These are phyloP conservation scores for Mortierella sp. DNA, from an alignment of 371 early-diverging fungal genomes.

Conservation along the genomic window DNA sequence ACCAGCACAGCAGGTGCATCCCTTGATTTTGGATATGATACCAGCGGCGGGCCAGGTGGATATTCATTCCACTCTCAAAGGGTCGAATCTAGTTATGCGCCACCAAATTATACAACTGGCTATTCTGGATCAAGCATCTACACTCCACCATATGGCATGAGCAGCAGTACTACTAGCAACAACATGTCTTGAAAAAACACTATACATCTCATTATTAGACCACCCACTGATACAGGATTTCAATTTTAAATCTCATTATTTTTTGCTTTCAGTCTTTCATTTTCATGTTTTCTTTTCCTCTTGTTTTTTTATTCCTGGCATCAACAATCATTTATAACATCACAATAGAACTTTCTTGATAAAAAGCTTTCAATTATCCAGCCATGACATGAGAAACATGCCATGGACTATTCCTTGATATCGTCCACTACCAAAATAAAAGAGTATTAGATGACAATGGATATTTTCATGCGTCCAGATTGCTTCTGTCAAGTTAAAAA, in stretches of 20 bases:
- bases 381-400: too few relatives aligned
- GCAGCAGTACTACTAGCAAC: constrained; percentile 1
- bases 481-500: too few relatives aligned
- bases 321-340: too few relatives aligned
- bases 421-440: too few relatives aligned
- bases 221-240: too few relatives aligned
- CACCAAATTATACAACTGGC: constrained; percentile 25
- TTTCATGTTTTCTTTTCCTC: background rate
- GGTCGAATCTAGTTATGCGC: constrained; percentile 35
- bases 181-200: background rate
- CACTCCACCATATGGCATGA: constrained; percentile 27
- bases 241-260: too few relatives aligned
- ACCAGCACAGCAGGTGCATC: constrained; percentile 30
- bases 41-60: constrained; percentile 28
- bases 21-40: constrained; percentile 47
- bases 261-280: background rate
- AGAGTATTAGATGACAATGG: too few relatives aligned
- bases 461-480: too few relatives aligned
- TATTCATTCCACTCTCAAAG: constrained; percentile 49
- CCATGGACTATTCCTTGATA: too few relatives aligned
- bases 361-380: too few relatives aligned
- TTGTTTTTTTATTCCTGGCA: too few relatives aligned
- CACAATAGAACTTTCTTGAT: too few relatives aligned
- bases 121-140: constrained; percentile 41
- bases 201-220: background rate